Percentiles rank a stretch among this genome's conserved stretches.
These are phyloP conservation scores for Verticillium nonalfalfae DNA, from an alignment of 2,329 filamentous ascomycete genomes.

Conservation along the genomic window DNA sequence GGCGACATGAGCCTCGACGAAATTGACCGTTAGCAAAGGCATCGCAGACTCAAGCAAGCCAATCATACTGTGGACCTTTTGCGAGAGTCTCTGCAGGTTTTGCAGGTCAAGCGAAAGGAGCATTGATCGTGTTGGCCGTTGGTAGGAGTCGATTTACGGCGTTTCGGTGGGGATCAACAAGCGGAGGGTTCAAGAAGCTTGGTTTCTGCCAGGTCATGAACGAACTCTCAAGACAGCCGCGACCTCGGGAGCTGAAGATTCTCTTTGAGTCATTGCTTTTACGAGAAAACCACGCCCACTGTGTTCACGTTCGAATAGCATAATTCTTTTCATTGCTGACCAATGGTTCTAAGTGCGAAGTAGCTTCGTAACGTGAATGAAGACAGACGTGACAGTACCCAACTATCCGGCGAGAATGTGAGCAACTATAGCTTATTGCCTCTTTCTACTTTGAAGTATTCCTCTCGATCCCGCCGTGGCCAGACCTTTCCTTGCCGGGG, in stretches of 20 bases:
- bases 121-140: background rate
- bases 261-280: background rate
- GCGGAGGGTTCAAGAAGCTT: background rate
- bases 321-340: background rate
- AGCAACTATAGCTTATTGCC: too few species aligned
- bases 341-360: background rate
- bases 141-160: background rate
- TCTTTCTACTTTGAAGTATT: background rate
- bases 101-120: background rate
- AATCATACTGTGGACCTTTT: background rate
- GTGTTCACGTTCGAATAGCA: background rate
- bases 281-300: background rate
- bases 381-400: background rate
- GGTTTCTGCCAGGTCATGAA: background rate
- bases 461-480: too few species aligned
- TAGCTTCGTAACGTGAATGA: background rate
- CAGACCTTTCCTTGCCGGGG: too few species aligned
- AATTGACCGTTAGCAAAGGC: conserved; percentile 51
- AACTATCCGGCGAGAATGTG: too few species aligned
- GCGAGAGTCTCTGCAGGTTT: background rate
- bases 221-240: background rate
- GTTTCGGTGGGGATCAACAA: background rate
- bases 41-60: background rate
- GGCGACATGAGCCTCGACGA: conserved; percentile 72
- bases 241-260: background rate